Evolutionary conservation across 2,329 filamentous ascomycete genomes (phyloP), one percentile per base, ranked within the genome.

Genomic region (Ophiognomonia clavigignenti-juglandacearum): DNA sequence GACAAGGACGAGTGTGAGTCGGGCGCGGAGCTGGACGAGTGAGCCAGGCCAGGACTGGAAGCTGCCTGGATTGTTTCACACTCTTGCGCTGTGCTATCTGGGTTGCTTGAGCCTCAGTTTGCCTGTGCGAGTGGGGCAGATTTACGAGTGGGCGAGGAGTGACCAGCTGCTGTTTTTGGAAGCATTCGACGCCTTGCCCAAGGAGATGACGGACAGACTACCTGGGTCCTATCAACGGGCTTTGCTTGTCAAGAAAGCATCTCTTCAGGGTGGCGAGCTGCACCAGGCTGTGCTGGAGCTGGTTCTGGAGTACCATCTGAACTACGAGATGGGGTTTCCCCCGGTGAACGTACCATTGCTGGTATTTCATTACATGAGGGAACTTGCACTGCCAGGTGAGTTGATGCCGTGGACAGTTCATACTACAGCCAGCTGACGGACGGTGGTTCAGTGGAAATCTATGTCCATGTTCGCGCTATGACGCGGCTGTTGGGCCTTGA

Each of bases 31-130:
- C 58, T 69, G 79, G 75, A 58, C 55, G 11, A 59, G 71, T 13
- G 66, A 72, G 47, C 59, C 66, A 22, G 70, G 71, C 6, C 64
- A 70, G 54, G 62, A 70, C 37, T 77, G 80, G 70, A 70, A 73
- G 39, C 57, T 80, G 56, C 90, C 91, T 1, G 80, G 71, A 43
- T 68, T 95, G 29, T 68, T 87, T 35, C 91, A 96, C 55, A 85
- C 85, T 1, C 65, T 97, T 43, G 83, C 75, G 2, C 63, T 96
- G 10, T 90, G 87, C 60, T 96, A 96, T 66, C 65, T 96, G 27
- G 91, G 82, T 2, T 82, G 82, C 31, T 59, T 93, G 38, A 70
- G 96, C 22, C 71, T 96, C 56, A 81, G 85, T 47, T 72, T 93
- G 47, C 89, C 91, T 0, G 73, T 88, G n/a, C 81, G 83, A 19